These are phyloP conservation scores for Annulohypoxylon stygium DNA, from an alignment of 495 filamentous ascomycete genomes.

Conservation along the genomic window DNA sequence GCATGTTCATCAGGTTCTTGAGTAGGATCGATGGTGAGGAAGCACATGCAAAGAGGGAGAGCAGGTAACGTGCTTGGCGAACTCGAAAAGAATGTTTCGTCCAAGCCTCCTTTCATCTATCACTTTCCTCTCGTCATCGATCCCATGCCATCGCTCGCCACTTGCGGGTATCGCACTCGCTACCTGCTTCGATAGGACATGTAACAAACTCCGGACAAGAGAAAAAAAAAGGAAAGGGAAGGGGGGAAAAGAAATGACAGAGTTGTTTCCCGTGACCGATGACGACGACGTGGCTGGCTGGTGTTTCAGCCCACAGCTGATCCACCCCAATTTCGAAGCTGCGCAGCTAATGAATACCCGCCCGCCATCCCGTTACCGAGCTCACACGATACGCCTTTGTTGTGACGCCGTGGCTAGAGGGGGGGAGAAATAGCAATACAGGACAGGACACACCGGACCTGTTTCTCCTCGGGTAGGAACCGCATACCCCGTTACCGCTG, in stretches of 20 bases:
- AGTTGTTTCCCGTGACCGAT: conserved; percentile 4
- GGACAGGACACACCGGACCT: background rate
- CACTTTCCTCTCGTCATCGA: background rate
- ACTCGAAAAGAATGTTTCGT: background rate
- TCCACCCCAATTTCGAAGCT: background rate
- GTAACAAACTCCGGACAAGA: background rate
- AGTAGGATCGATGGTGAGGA: conserved; percentile 10
- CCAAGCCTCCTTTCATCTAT: background rate
- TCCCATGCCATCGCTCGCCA: background rate
- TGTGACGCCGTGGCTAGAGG: background rate
- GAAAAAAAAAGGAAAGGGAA: background rate
- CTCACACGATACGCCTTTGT: background rate
- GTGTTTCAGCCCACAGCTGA: background rate
- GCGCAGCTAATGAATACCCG: background rate
- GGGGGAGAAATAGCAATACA: background rate
- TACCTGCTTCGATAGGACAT: background rate
- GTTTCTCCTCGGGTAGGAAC: conserved; percentile 2
- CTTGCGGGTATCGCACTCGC: background rate
- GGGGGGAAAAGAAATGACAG: background rate
- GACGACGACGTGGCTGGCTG: background rate
- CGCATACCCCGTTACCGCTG: background rate
- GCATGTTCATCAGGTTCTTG: background rate
- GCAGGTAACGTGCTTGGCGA: background rate
- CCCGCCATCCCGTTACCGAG: background rate
- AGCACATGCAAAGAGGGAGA: background rate